These are phyloP conservation scores for Penicillium brasilianum DNA, from an alignment of 2,329 filamentous ascomycete genomes.

Conservation along the genomic window DNA sequence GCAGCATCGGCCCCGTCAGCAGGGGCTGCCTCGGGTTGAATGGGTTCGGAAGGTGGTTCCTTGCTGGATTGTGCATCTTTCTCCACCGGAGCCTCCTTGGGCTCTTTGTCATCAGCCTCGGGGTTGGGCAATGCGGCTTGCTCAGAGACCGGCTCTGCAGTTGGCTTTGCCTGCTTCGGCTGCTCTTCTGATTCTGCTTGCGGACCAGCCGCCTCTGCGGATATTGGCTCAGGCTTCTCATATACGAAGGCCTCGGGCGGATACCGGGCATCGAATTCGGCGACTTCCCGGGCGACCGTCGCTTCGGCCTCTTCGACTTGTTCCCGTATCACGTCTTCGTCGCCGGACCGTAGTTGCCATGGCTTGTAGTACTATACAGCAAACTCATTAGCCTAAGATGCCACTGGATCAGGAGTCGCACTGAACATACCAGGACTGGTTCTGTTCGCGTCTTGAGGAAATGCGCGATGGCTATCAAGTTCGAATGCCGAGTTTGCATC, in stretches of 20 bases:
- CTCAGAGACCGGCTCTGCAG: conserved; percentile 29
- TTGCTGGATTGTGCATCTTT: conserved; percentile 33
- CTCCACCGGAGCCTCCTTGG: conserved; percentile 46
- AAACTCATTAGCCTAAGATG: conserved; percentile 27
- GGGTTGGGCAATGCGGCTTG: conserved; percentile 29
- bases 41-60: conserved; percentile 21
- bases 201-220: conserved; percentile 26
- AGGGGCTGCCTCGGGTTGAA: conserved; percentile 33
- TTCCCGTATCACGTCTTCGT: conserved; percentile 71
- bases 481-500: conserved; percentile 77
- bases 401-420: background rate
- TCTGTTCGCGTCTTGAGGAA: conserved; percentile 73
- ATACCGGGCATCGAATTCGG: conserved; percentile 63
- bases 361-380: conserved; percentile 77
- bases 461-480: conserved; percentile 71
- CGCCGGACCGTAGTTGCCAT: conserved; percentile 71
- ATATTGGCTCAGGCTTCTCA: conserved; percentile 23
- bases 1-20: conserved; percentile 36
- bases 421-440: conserved; percentile 71
- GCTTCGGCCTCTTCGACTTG: conserved; percentile 71
- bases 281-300: conserved; percentile 67
- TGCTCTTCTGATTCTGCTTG: conserved; percentile 33
- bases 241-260: conserved; percentile 37
- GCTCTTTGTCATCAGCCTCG: conserved; percentile 26
- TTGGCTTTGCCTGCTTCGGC: conserved; percentile 14